Evolutionary conservation across 2,329 filamentous ascomycete genomes (phyloP).

Genomic region (Nemania abortiva): DNA sequence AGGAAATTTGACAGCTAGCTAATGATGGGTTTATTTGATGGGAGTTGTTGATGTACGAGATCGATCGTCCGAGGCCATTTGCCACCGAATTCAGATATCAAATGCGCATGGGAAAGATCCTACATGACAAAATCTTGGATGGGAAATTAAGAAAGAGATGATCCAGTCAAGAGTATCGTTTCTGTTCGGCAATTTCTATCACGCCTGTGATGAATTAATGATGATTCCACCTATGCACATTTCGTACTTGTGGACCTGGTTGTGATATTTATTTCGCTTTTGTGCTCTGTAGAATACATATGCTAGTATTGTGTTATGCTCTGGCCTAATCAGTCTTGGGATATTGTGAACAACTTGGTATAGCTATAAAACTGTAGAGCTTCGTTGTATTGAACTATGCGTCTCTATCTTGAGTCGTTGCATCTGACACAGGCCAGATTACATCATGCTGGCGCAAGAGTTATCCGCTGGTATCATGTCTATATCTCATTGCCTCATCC

Average conservation of each 20-base stretch:
- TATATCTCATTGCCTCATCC: slow-evolving; percentile 25
- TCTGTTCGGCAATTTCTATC: neutral
- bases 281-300: neutral
- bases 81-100: neutral
- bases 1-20: slow-evolving; percentile 11
- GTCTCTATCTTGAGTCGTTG: neutral
- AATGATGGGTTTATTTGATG: slow-evolving; percentile 1
- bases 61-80: slow-evolving; percentile 6
- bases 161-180: neutral
- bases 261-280: neutral
- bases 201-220: slow-evolving; percentile 20
- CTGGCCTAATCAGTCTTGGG: neutral
- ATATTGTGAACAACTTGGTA: neutral
- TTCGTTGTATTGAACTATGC: neutral
- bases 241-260: neutral
- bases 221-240: slow-evolving; percentile 1
- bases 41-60: slow-evolving; percentile 12
- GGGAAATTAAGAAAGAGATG: neutral
- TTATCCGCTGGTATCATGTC: neutral
- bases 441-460: neutral
- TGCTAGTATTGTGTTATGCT: neutral
- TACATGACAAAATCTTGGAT: neutral
- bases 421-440: neutral
- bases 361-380: neutral
- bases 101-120: neutral